Evolutionary conservation across 371 early-diverging fungal species (phyloP).

Genomic region (Mortierella sp.): DNA sequence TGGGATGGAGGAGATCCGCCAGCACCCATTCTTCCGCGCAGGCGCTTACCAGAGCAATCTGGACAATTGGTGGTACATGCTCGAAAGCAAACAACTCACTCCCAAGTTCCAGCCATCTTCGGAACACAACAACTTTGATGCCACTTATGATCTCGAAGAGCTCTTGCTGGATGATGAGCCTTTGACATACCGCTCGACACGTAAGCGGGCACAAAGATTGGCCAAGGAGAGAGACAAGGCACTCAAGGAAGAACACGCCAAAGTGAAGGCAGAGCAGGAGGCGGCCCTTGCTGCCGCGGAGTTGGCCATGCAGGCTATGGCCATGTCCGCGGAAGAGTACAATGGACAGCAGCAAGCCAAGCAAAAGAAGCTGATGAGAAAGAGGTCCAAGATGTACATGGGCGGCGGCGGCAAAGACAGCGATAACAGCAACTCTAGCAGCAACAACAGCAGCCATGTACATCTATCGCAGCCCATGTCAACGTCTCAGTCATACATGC

Average conservation of each 20-base stretch:
- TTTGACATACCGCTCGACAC: conserved; percentile 62
- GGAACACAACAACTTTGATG: conserved; percentile 91
- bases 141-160: conserved; percentile 95
- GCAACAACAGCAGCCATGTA: conserved; percentile 37
- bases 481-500: not conserved
- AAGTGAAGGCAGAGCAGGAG: conserved; percentile 39
- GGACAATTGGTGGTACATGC: conserved; percentile 52
- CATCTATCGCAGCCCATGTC: conserved; percentile 28
- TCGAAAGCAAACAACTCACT: conserved; percentile 50
- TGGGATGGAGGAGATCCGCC: conserved; percentile 45
- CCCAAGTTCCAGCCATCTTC: conserved; percentile 58
- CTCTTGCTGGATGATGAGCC: conserved; percentile 93
- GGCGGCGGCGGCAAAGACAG: conserved; percentile 21
- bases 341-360: conserved; percentile 1
- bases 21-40: conserved; percentile 38
- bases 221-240: conserved; percentile 48
- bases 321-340: conserved; percentile 14
- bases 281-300: conserved; percentile 40
- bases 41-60: conserved; percentile 42
- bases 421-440: conserved; percentile 41
- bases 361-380: conserved; percentile 19
- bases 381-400: conserved; percentile 27
- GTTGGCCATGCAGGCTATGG: conserved; percentile 31
- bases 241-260: conserved; percentile 37
- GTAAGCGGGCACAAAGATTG: conserved; percentile 46